Evolutionary conservation across 2,329 filamentous ascomycete species (phyloP).

Genomic region (Colletotrichum scovillei): DNA sequence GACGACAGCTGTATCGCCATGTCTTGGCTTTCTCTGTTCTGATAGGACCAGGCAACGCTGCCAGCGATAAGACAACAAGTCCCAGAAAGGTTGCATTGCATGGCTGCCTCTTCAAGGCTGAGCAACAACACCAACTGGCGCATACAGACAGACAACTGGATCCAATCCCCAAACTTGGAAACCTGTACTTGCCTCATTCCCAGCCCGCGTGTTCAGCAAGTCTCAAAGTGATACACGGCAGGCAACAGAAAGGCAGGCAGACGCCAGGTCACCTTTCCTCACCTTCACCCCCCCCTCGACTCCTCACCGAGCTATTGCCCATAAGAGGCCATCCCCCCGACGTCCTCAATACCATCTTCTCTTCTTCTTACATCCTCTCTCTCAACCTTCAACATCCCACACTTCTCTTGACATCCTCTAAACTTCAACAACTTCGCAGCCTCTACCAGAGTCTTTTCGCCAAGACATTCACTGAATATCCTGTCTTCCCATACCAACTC

Average conservation of each 20-base stretch:
- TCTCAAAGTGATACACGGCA: neutral
- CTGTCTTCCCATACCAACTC: neutral
- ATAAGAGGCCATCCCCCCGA: neutral
- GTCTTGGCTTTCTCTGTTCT: neutral
- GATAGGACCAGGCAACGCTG: neutral
- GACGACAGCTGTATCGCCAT: neutral
- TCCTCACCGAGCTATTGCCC: neutral
- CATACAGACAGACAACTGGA: neutral
- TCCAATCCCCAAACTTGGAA: neutral
- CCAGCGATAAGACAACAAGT: neutral
- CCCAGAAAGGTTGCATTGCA: neutral
- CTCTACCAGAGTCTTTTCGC: neutral
- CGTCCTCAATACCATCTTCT: neutral
- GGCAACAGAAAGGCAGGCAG: neutral
- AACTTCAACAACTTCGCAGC: neutral
- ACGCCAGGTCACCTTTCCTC: neutral
- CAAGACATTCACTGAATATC: neutral
- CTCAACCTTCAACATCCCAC: neutral
- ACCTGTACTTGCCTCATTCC: neutral
- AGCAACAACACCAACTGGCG: neutral
- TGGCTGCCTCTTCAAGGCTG: neutral
- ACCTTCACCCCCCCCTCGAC: neutral
- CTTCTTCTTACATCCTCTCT: neutral
- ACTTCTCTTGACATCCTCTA: neutral
- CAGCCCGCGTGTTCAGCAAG: neutral